Percentiles rank a stretch among this genome's conserved stretches.
Conservation (phyloP, 2,329 filamentous ascomycete genomes). For the Coleophoma crateriformis region DNA sequence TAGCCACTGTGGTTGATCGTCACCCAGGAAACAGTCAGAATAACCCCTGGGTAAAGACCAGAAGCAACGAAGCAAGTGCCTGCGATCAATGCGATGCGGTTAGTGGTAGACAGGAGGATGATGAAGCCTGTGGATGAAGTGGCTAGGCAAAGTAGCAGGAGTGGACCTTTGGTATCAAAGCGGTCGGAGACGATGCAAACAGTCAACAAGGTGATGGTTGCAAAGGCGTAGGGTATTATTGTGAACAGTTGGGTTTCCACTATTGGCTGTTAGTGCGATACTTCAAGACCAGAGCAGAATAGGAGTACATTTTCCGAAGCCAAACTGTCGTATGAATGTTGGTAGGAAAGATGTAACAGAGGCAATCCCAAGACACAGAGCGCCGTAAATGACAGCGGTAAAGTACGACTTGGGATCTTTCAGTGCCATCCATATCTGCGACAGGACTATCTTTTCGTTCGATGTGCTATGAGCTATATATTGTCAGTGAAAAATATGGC, state of each 20-base stretch:
- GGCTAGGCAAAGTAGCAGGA: constrained; percentile 1
- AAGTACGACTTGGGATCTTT: constrained; percentile 7
- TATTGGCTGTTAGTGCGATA: neutral
- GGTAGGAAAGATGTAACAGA: constrained; percentile 2
- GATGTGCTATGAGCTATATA: constrained; percentile 3
- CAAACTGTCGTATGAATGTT: constrained; percentile 4
- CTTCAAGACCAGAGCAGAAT: neutral
- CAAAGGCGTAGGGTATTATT: constrained; percentile 6
- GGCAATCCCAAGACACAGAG: constrained; percentile 1
- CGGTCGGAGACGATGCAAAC: constrained; percentile 5
- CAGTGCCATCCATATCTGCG: constrained; percentile 2
- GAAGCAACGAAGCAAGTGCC: too few relatives aligned
- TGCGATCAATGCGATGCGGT: neutral
- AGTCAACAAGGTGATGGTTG: constrained; percentile 2
- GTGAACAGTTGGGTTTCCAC: constrained; percentile 6
- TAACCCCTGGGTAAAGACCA: neutral
- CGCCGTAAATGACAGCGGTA: neutral
- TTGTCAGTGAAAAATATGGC: neutral
- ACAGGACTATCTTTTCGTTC: constrained; percentile 5
- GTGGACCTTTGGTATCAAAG: constrained; percentile 4
- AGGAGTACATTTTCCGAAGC: constrained; percentile 1
- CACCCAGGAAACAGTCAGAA: constrained; percentile 5
- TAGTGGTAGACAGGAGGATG: neutral
- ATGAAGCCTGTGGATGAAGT: constrained; percentile 2
- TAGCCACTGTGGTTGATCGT: constrained; percentile 5